Base-by-base conservation (phyloP, 2,329 filamentous ascomycete species). In the Diaporthe aspalathi region DNA sequence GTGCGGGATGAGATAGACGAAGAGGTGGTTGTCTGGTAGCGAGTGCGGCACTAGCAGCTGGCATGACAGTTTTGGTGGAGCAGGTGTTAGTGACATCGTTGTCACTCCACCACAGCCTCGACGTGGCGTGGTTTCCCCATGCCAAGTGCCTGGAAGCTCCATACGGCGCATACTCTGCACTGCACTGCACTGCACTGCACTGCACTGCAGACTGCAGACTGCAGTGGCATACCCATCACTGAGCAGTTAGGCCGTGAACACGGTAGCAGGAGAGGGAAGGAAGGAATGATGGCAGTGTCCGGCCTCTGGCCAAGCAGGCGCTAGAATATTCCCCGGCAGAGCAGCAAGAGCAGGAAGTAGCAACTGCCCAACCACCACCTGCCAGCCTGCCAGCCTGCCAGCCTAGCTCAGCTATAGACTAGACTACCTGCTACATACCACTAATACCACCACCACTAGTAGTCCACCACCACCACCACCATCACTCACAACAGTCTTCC, bases 41-140 rank as follows among this genome's bases (percentile, higher is more conserved):
- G 60, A 63, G 12, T 65, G 60, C 60, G 38, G 43, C 38, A 66
- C 35, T 38, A 38, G 70, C 70, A 66, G 57, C 32, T 67, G 53
- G 43, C 22, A 43, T 52, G 67, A 66, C 70, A 69, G 49, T 5
- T 66, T 63, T 57, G 49, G 27, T 66, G 67, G 57, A 53, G 35
- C 50, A 63, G 43, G 50, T 66, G 70, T 66, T 70, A 65, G 43
- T 66, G 67, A 72, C 66, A 69, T 57, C 16, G 54, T 56, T 22
- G 67, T 72, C 70, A 72, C 67, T 62, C 70, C 70, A 72, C 70
- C 38, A 22, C 57, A 43, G 57, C 45, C 35, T 50, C 56, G 40
- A 47, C 27, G 67, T 72, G 70, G 70, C 68, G 67, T 70, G 67
- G 40, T 56, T 43, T 22, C 16, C 27, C 22, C 32, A 35, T 5